These are phyloP conservation scores for Gryganskiella cystojenkinii DNA, from an alignment of 192 early-diverging fungal species.

Conservation along the genomic window DNA sequence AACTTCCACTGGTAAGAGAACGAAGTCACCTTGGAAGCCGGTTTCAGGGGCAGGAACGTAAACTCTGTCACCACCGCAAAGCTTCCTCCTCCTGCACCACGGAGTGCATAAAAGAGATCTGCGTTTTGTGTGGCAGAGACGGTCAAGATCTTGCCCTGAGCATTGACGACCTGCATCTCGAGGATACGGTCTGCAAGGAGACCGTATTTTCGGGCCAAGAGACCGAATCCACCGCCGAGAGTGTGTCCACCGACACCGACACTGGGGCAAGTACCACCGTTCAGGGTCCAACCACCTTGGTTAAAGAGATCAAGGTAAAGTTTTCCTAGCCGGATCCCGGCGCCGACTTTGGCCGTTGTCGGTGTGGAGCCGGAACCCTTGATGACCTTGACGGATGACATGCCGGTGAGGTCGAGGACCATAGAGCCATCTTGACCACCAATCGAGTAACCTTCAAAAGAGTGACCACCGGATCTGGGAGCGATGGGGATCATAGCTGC, in stretches of 20 bases:
- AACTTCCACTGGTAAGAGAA: constrained; percentile 32
- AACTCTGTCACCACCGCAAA: constrained; percentile 59
- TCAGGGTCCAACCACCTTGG: constrained; percentile 53
- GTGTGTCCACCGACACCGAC: constrained; percentile 71
- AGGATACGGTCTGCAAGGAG: constrained; percentile 62
- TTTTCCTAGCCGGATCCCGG: constrained; percentile 65
- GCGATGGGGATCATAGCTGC: constrained; percentile 36
- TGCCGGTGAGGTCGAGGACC: constrained; percentile 59
- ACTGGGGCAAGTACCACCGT: constrained; percentile 66
- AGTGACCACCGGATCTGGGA: constrained; percentile 64
- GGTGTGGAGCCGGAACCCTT: not conserved
- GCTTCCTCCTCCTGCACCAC: constrained; percentile 69
- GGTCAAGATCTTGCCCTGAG: constrained; percentile 58
- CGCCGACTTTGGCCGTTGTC: constrained; percentile 51
- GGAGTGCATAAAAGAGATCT: constrained; percentile 71
- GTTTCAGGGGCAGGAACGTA: constrained; percentile 37
- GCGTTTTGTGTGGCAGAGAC: constrained; percentile 46
- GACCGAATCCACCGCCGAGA: constrained; percentile 67
- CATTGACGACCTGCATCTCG: constrained; percentile 57
- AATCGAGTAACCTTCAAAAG: constrained; percentile 64
- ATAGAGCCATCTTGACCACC: constrained; percentile 58
- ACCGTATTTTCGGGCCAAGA: constrained; percentile 61
- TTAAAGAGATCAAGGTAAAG: constrained; percentile 55
- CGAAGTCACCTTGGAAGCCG: constrained; percentile 47
- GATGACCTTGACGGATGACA: constrained; percentile 43